Evolutionary conservation across 2,329 filamentous ascomycete species (phyloP), one percentile per base, ranked within the genome.

Genomic region (Fusarium piperis): DNA sequence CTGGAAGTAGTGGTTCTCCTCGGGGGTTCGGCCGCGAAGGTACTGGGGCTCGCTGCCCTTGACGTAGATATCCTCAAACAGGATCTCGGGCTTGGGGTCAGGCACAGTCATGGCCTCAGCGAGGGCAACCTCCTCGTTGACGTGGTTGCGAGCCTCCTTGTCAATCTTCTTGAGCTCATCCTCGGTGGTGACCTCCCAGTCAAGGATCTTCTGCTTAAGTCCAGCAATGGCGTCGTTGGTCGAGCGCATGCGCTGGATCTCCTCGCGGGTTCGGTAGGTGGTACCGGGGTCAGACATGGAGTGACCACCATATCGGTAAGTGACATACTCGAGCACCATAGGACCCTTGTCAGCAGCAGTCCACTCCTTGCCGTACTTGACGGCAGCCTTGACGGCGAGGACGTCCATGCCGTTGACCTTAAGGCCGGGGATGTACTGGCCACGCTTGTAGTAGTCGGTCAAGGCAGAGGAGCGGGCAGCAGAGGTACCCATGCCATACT

Each of bases 401-500:
- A 97, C 94, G 82, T 99, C 96, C 96, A 99, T 99, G 81, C 94
- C 96, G 86, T 99, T 99, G 84, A 99, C 94, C 90, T 99, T 99
- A 79, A 99, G 91, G 87, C 96, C 96, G 65, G 96, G 95, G 77
- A 99, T 99, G 89, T 98, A 99, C 87, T 99, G 96, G 76, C 96
- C 96, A 86, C 96, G 95, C 92, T 98, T 98, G 91, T 99, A 98
- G 92, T 99, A 99, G 84, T 99, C 96, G 83, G 96, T 98, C 81
- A 98, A 86, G 78, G 96, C 96, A 68, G 96, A 95, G 69, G 96
- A 95, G 79, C 96, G 94, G 85, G 92, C 92, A 76, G 96, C 95
- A 69, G 96, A 93, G 72, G 96, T 99, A 86, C 96, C 96, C 96
- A 99, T 99, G 84, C 96, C 96, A 83, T 99, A 99, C 87, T 99